phyloP scores from a whole-genome alignment of 805 yeast species.

The Candida sphagnicola region DNA sequence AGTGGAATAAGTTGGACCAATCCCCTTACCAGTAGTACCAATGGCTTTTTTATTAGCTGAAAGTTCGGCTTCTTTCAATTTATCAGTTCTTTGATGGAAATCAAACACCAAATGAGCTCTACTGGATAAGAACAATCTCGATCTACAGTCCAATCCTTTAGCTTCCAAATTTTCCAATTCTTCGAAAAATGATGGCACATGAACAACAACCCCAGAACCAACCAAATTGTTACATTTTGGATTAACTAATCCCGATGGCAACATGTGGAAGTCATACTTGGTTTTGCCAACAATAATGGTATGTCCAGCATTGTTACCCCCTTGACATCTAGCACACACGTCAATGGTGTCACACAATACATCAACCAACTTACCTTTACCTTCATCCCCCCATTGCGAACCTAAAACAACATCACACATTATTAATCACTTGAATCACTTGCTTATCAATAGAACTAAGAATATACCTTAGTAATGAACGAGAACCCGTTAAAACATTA shows the following conservation, averaged over 20 bases:
- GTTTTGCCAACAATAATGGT: constrained; percentile 87
- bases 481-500: constrained; percentile 15
- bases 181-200: constrained; percentile 86
- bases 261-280: constrained; percentile 97
- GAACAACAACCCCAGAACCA: constrained; percentile 96
- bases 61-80: constrained; percentile 89
- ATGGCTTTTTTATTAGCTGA: constrained; percentile 76
- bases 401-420: constrained; percentile 95
- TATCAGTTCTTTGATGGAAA: constrained; percentile 97
- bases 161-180: constrained; percentile 78
- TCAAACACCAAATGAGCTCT: constrained; percentile 97
- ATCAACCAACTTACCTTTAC: constrained; percentile 97
- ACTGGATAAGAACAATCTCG: constrained; percentile 80
- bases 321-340: constrained; percentile 96
- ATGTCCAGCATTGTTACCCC: constrained; percentile 99
- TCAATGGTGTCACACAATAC: constrained; percentile 91
- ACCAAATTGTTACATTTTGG: constrained; percentile 85
- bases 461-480: constrained; percentile 10
- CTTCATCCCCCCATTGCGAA: constrained; percentile 99
- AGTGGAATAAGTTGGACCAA: constrained; percentile 97
- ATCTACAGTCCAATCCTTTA: constrained; percentile 75
- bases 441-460: constrained; percentile 7
- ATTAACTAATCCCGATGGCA: constrained; percentile 96
- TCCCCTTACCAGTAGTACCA: constrained; percentile 99
- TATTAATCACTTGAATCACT: constrained; percentile 2